Evolutionary conservation across 2,329 filamentous ascomycete species (phyloP), one percentile per base, ranked within the genome.

Genomic region (Colletotrichum coccodes): DNA sequence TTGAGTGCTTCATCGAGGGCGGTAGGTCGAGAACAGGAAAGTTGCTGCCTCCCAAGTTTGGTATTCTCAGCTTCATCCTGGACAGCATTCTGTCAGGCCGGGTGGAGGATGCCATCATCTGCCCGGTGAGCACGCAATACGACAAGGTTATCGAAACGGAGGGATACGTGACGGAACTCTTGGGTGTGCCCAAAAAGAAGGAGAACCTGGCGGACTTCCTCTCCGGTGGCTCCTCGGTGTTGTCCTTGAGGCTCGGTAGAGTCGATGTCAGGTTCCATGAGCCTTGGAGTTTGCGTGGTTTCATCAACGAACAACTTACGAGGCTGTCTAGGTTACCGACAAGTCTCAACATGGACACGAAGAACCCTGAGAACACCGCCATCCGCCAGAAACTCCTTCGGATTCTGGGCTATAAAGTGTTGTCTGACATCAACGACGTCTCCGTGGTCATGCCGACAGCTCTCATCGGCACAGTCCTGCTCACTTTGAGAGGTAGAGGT

Each of bases 111-210:
- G 91, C 94, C 36, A 93, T 98, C 47, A 94, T 99, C 60, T 97
- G 95, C 74, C 96, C 96, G 0, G 96, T 99, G 52, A 97, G 93
- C 79, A 98, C 95, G 0, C 96, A 99, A 78, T 99, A 99, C 77
- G 96, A 99, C 84, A 99, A 98, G 77, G 96, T 99, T 64, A 97
- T 99, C 68, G 96, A 99, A 79, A 97, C 97, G 1, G 94, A 97
- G 79, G 96, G 94, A 6, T 99, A 99, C 76, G 95, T 98, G 50
- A 96, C 91, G 38, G 96, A 99, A 79, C 87, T 99, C 2, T 87
- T 99, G 0, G 96, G 96, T 3, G 91, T 97, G 70, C 96, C 96
- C 0, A 99, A 99, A 80, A 94, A 94, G 75, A 97, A 97, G 77
- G 96, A 99, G 77, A 98, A 97, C 71, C 83, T 99, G 42, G 89